phyloP scores from a whole-genome alignment of 345 rosid species.

The Rhodamnia argentea region DNA sequence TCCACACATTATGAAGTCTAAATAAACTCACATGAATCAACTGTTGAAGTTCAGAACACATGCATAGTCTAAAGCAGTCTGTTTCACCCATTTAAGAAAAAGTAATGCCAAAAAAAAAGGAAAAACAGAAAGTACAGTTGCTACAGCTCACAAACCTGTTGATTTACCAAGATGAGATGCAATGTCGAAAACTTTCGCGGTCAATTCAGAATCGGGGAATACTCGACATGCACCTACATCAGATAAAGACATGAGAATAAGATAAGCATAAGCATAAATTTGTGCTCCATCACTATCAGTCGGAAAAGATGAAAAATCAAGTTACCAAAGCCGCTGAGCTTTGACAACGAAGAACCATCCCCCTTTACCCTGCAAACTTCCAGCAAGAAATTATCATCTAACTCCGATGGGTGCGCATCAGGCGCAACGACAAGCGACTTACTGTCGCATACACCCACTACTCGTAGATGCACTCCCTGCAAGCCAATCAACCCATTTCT shows the following conservation, averaged over 20 bases:
- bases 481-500: neutral
- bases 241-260: neutral
- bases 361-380: constrained; percentile 57
- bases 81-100: neutral
- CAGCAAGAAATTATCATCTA: constrained; percentile 40
- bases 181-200: constrained; percentile 25
- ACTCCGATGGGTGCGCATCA: constrained; percentile 33
- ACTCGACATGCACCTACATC: constrained; percentile 29
- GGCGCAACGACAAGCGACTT: constrained; percentile 42
- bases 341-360: constrained; percentile 36
- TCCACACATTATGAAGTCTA: neutral
- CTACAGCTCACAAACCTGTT: constrained; percentile 38
- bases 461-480: constrained; percentile 71
- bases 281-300: neutral
- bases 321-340: constrained; percentile 33
- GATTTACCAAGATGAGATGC: constrained; percentile 53
- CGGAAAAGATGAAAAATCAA: neutral
- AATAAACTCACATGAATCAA: neutral
- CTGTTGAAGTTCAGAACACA: neutral
- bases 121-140: neutral
- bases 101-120: neutral
- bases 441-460: constrained; percentile 78
- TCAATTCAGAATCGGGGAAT: constrained; percentile 25
- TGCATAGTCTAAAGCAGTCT: neutral
- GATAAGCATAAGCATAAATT: neutral